A percentile compares a stretch with the other conserved stretches of the same genome.
phyloP scores from a whole-genome alignment of 306 rosid species.

The Canavalia ensiformis region DNA sequence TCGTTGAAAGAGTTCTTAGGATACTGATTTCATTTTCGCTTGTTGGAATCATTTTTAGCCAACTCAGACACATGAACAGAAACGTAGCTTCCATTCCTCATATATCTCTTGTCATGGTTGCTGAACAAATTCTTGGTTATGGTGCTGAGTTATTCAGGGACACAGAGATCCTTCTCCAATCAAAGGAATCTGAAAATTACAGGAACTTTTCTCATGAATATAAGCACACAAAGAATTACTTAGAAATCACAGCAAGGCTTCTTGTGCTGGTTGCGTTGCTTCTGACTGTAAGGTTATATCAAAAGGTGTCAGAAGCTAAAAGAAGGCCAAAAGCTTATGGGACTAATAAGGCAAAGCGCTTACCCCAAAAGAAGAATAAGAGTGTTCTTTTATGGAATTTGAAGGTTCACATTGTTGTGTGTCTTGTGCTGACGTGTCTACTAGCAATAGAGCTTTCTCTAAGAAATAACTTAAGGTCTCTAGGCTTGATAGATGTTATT shows the following conservation, averaged over 20 bases:
- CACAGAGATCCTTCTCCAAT: neutral
- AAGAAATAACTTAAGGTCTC: conserved; percentile 3
- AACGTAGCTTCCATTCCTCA: conserved; percentile 21
- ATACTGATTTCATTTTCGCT: conserved; percentile 20
- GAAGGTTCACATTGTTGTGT: conserved; percentile 9
- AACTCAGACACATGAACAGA: conserved; percentile 31
- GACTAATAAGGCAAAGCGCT: conserved; percentile 11
- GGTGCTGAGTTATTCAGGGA: conserved; percentile 7
- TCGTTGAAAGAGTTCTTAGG: conserved; percentile 35
- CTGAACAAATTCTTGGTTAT: conserved; percentile 39
- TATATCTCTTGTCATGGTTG: conserved; percentile 36
- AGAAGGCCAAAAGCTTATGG: neutral
- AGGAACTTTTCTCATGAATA: neutral
- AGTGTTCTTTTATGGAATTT: neutral
- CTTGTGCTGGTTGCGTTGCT: conserved; percentile 12
- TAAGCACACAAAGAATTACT: neutral
- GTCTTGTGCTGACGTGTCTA: neutral
- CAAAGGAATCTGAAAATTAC: conserved; percentile 10
- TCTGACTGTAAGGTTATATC: conserved; percentile 8
- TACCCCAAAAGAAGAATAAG: neutral
- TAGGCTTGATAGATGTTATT: neutral
- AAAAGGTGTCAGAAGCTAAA: conserved; percentile 27
- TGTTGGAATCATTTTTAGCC: conserved; percentile 31
- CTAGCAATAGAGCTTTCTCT: neutral
- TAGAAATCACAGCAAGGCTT: conserved; percentile 33